Percentiles rank a stretch among this genome's conserved stretches.
Evolutionary conservation across 2,329 filamentous ascomycete genomes (phyloP).

Genomic region (Thelonectria rubi): DNA sequence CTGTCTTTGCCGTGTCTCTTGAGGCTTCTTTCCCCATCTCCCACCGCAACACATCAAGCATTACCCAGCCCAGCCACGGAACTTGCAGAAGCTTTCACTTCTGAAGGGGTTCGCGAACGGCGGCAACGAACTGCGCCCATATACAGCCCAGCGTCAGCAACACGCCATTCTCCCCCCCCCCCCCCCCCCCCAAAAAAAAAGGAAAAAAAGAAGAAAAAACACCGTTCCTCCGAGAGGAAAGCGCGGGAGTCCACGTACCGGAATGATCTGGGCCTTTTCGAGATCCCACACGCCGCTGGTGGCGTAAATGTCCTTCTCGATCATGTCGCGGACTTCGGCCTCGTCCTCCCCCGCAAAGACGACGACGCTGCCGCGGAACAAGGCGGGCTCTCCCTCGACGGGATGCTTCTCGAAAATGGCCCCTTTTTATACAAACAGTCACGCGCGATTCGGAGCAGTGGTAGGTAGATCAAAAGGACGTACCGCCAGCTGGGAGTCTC

Average conservation of each 20-base stretch:
- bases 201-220: too few relatives aligned
- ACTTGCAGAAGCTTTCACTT: not conserved
- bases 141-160: too few relatives aligned
- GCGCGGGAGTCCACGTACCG: too few relatives aligned
- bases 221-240: too few relatives aligned
- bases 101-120: conserved; percentile 13
- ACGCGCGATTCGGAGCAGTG: not conserved
- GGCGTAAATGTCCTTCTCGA: conserved; percentile 34
- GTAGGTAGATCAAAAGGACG: not conserved
- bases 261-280: conserved; percentile 36
- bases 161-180: too few relatives aligned
- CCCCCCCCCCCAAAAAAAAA: too few relatives aligned
- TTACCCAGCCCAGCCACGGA: not conserved
- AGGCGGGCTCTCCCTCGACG: conserved; percentile 22
- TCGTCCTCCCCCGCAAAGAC: conserved; percentile 17
- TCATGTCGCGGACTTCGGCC: conserved; percentile 31
- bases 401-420: conserved; percentile 31
- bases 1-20: too few relatives aligned
- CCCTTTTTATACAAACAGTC: not conserved
- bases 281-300: conserved; percentile 37
- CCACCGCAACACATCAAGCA: too few relatives aligned
- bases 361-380: conserved; percentile 24
- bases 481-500: conserved; percentile 29
- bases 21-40: too few relatives aligned
- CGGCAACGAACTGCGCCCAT: conserved; percentile 20